Base-by-base conservation (phyloP, 2,329 filamentous ascomycete species). In the Purpureocillium takamizusanense region DNA sequence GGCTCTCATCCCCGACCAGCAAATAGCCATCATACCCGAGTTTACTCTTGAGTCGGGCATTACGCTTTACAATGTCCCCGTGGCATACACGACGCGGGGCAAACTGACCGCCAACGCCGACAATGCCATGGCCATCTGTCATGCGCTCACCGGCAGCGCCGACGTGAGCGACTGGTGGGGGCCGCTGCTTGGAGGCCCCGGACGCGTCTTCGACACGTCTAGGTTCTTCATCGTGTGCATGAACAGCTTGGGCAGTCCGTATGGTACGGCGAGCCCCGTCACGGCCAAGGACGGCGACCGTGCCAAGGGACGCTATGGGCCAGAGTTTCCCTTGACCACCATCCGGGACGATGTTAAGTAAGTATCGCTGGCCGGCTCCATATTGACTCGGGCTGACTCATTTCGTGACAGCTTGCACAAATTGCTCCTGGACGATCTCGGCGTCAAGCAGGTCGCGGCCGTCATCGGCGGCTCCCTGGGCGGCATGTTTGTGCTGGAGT, bases 301-400 rank as follows among this genome's bases (percentile, higher is more conserved):
- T 13, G 69, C 68, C 37, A 79, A 85, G 45, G 88, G 78, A 14
- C 76, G 76, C 50, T 98, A 98, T 55, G 92, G 92, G 0, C 92
- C 92, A 1, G 92, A 98, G 55, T 98, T 98, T 50, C 92, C 92
- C 34, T 66, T 98, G 46, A 95, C 92, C 1, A 97, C 92, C 0
- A 86, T 98, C 46, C 74, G 90, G 48, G 92, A 98, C 57, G 92
- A 98, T 65, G 90, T 97, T 38, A 88, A 85, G 85, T 92, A 65
- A 66, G 83, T 60, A 9, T 14, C 21, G 3, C 3, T 13, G 28
- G 11, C 5, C 11, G n/a, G 3, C 15, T 15, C 2, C 31, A 17
- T 14, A 8, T 12, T n/a, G 18, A 7, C n/a, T 16, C 41, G 15
- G 31, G 36, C 33, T 48, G 58, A 45, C 51, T 47, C 16, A 15